Evolutionary conservation across 192 early-diverging fungal genomes (phyloP), one percentile per base, ranked within the genome.

Genomic region (Diversispora eburnea): DNA sequence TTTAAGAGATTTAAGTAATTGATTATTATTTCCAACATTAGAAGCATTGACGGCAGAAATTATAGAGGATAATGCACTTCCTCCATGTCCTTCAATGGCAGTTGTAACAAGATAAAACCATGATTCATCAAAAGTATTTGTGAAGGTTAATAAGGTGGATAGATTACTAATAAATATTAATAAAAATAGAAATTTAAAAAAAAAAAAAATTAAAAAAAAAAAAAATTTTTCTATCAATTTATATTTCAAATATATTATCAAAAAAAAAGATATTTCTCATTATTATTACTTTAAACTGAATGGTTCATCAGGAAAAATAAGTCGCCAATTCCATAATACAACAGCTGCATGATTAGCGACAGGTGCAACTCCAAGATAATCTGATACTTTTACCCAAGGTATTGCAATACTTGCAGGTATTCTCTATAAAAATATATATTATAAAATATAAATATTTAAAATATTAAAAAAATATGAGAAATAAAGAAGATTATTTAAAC

Each of bases 81-180:
- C 94, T 7, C 91, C 94, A 15, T 84, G 85, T 13, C 90, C 86
- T 72, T 99, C 97, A 63, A 95, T 95, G 1, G 90, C 92, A 2
- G 91, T 89, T 9, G 94, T 92, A 61, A 97, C 89, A 41, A 99
- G 85, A 82, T 95, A 97, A 77, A 99, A 99, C 97, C 97, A 99
- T 4, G 91, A 88, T 86, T 99, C 95, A 79, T 99, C 97, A 63
- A 89, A 84, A 42, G 88, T 87, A 13, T 95, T 94, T 5, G 92
- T 90, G 70, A 95, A 95, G 8, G 92, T 95, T 61, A 91, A 84
- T 70, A 95, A 76, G 0, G 91, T 90, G 12, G 91, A 82, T 15
- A 99, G 75, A 82, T 99, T 99, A 75, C 85, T 88, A 67, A 49
- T 33, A 33, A 33, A 33, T 33, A 20, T 20, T 54, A n/a, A 69